Evolutionary conservation across 2,329 filamentous ascomycete species (phyloP).

Genomic region (Fusarium xyrophilum): DNA sequence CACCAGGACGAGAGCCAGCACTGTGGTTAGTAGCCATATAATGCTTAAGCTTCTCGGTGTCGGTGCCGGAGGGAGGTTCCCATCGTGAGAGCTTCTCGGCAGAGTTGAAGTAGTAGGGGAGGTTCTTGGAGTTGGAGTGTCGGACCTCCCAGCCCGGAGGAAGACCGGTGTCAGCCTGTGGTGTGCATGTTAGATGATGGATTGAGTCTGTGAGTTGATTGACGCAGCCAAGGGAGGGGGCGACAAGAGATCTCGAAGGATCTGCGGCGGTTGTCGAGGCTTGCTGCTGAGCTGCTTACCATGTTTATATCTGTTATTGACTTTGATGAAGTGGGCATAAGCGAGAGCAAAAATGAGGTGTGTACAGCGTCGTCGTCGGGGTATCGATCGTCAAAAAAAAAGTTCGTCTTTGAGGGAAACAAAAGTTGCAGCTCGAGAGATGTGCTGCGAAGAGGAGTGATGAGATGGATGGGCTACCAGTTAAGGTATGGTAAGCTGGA

Average conservation of each 20-base stretch:
- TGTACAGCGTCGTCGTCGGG: neutral
- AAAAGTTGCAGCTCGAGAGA: constrained; percentile 16
- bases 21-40: constrained; percentile 94
- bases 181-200: constrained; percentile 7
- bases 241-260: neutral
- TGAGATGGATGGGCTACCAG: constrained; percentile 11
- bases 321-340: neutral
- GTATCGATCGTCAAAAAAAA: neutral
- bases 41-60: constrained; percentile 88
- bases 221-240: neutral
- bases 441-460: constrained; percentile 14
- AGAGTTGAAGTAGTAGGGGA: constrained; percentile 98
- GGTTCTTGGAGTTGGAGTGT: constrained; percentile 97
- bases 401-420: neutral
- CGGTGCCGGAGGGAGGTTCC: constrained; percentile 88
- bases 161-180: constrained; percentile 76
- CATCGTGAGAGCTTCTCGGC: constrained; percentile 87
- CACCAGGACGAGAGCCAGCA: constrained; percentile 53
- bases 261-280: neutral
- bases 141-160: constrained; percentile 93
- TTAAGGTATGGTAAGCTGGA: constrained; percentile 27
- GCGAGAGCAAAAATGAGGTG: neutral
- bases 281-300: constrained; percentile 18
- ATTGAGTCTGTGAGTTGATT: neutral
- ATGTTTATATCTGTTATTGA: constrained; percentile 18